These are phyloP conservation scores for Myrica gale DNA, from an alignment of 306 rosid species.

Conservation along the genomic window DNA sequence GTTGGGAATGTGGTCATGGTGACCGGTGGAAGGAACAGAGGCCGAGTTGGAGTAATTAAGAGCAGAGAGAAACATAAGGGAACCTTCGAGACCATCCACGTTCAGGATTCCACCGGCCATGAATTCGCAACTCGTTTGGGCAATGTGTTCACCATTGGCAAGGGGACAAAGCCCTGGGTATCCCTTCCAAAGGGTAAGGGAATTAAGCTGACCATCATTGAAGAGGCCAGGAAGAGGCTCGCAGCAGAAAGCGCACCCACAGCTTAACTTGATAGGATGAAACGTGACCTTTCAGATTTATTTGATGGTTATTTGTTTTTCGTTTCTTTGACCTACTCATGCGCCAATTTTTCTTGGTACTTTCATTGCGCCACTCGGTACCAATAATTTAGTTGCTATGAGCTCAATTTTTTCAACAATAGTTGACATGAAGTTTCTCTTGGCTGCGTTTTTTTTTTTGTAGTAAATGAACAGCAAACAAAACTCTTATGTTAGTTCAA, in stretches of 20 bases:
- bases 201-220: slow-evolving; percentile 67
- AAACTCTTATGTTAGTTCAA: too few species aligned
- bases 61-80: slow-evolving; percentile 84
- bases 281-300: not conserved
- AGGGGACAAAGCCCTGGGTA: slow-evolving; percentile 68
- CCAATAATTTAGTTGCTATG: not conserved
- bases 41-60: slow-evolving; percentile 86
- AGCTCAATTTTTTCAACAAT: not conserved
- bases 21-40: slow-evolving; percentile 74
- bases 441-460: not conserved
- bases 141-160: slow-evolving; percentile 72
- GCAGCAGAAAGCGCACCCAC: slow-evolving; percentile 58
- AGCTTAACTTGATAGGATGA: slow-evolving; percentile 32
- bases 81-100: slow-evolving; percentile 64
- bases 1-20: slow-evolving; percentile 84
- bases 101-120: slow-evolving; percentile 80
- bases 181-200: slow-evolving; percentile 84
- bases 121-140: slow-evolving; percentile 69
- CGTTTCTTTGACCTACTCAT: not conserved
- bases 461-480: too few species aligned
- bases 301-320: slow-evolving; percentile 1
- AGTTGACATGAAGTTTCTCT: not conserved
- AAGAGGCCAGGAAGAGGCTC: slow-evolving; percentile 71
- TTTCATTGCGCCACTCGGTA: not conserved
- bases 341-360: not conserved